Evolutionary conservation across 1,139 yeast species (phyloP).

Genomic region (Hemisphaericaspora xylanilytica): DNA sequence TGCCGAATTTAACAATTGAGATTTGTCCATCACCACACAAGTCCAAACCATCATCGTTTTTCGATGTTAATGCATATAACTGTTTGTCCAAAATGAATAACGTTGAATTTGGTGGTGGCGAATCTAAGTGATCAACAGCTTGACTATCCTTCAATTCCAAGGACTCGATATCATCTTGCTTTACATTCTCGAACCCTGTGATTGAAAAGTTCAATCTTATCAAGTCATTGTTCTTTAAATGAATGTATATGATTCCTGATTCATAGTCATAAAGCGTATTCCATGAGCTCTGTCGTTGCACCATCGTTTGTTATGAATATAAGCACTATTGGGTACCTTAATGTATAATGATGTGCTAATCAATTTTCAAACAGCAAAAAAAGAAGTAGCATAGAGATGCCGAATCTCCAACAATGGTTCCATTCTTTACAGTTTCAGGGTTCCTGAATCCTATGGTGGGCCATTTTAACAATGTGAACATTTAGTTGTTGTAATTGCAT

Average conservation of each 20-base stretch:
- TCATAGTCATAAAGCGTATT: conserved; percentile 37
- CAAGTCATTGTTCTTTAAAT: conserved; percentile 37
- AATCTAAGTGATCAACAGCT: conserved; percentile 19
- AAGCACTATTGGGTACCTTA: no score
- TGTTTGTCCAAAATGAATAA: conserved; percentile 30
- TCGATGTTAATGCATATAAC: conserved; percentile 26
- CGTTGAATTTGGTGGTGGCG: conserved; percentile 35
- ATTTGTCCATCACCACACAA: conserved; percentile 31
- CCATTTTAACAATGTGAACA: no score
- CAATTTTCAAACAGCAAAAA: not conserved
- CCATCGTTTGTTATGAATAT: not conserved
- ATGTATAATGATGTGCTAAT: not conserved
- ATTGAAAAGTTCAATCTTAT: conserved; percentile 36
- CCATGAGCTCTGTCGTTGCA: conserved; percentile 19
- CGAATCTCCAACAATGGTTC: no score
- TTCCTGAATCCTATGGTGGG: no score
- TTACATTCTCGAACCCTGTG: conserved; percentile 23
- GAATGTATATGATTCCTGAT: conserved; percentile 35
- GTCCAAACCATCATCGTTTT: conserved; percentile 15
- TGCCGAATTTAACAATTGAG: conserved; percentile 24
- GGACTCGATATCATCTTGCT: conserved; percentile 9
- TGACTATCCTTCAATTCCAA: conserved; percentile 21
- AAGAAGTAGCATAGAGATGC: no score
- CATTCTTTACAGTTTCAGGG: no score
- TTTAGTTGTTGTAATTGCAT: no score